Evolutionary conservation across 2,329 filamentous ascomycete species (phyloP), one percentile per base, ranked within the genome.

Genomic region (Epichloe baconii): DNA sequence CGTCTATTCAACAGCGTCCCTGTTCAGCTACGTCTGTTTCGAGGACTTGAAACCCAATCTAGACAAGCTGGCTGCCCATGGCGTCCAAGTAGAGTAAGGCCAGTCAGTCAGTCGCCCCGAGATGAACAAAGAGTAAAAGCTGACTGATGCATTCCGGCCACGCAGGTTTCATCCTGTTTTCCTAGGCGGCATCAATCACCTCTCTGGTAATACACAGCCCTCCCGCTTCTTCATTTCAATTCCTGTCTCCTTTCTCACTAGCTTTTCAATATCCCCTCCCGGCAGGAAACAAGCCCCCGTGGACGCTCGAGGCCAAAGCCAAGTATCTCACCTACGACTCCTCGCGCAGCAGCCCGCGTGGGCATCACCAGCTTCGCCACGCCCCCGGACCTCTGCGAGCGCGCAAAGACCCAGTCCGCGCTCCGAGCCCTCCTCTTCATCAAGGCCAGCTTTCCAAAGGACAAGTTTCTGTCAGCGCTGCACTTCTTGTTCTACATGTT

Each of bases 251-350:
- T 14, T 46, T 14, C 15, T 10, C 23, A 12, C 26, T 11, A 5
- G 35, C 12, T 19, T 7, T 34, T 4, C 23, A 15, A 3, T n/a
- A 2, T 1, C 31, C 8, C 11, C 19, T 1, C 38, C 7, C 2
- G 10, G 31, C 56, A 79, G 83, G 84, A 47, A 91, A 93, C 65
- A 79, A 79, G 56, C 86, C 86, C 0, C 86, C 87, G 1, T 89
- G 85, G 83, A 72, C 72, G 0, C 71, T 86, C 34, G 78, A 81
- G 2, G 80, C 79, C 43, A 90, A 90, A 70, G 81, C 76, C 21
- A 64, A 61, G 1, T 83, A 88, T 60, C 70, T 75, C 47, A 34
- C 46, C 11, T 59, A 61, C 53, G 75, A 80, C 60, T 57, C 61
- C 58, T 21, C 68, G 75, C 43, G 65, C 71, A 26, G 61, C 68